Evolutionary conservation across 805 yeast genomes (phyloP).

Genomic region (Metschnikowia arizonensis): DNA sequence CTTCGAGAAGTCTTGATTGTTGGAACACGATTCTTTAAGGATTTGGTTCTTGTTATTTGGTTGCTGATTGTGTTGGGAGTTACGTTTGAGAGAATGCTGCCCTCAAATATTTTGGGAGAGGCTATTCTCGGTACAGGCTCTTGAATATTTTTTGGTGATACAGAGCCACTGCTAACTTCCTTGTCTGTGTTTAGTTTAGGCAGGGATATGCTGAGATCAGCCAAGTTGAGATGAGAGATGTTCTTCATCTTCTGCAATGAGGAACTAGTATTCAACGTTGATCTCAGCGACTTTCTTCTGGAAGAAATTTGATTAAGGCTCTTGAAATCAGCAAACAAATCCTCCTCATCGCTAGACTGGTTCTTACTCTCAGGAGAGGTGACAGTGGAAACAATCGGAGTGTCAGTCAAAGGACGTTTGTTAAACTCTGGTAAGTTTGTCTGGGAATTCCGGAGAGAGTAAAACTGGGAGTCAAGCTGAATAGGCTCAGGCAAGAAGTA

Average conservation of each 20-base stretch:
- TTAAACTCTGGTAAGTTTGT: slow-evolving; percentile 52
- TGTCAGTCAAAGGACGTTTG: slow-evolving; percentile 69
- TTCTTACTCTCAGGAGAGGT: slow-evolving; percentile 47
- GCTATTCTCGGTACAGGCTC: slow-evolving; percentile 9
- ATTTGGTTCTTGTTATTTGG: slow-evolving; percentile 4
- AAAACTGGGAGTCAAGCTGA: slow-evolving; percentile 13
- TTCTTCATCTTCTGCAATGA: slow-evolving; percentile 28
- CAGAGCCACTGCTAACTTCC: slow-evolving; percentile 15
- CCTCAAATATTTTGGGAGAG: slow-evolving; percentile 3
- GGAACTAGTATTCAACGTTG: slow-evolving; percentile 1
- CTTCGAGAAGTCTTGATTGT: neutral
- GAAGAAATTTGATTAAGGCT: slow-evolving; percentile 8
- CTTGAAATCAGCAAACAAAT: slow-evolving; percentile 8
- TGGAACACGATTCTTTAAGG: slow-evolving; percentile 3
- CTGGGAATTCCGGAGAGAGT: slow-evolving; percentile 13
- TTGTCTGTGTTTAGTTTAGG: slow-evolving; percentile 10
- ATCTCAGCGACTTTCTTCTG: slow-evolving; percentile 1
- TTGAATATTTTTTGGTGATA: slow-evolving; percentile 20
- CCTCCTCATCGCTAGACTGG: slow-evolving; percentile 31
- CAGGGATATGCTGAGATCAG: slow-evolving; percentile 25
- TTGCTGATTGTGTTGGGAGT: slow-evolving; percentile 1
- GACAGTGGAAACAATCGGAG: slow-evolving; percentile 59
- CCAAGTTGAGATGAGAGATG: slow-evolving; percentile 39
- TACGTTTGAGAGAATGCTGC: neutral
- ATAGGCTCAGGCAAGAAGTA: slow-evolving; percentile 14